Evolutionary conservation across 1,284 basidiomycete species (phyloP), one percentile per base, ranked within the genome.

Genomic region (Papiliotrema terrestris): DNA sequence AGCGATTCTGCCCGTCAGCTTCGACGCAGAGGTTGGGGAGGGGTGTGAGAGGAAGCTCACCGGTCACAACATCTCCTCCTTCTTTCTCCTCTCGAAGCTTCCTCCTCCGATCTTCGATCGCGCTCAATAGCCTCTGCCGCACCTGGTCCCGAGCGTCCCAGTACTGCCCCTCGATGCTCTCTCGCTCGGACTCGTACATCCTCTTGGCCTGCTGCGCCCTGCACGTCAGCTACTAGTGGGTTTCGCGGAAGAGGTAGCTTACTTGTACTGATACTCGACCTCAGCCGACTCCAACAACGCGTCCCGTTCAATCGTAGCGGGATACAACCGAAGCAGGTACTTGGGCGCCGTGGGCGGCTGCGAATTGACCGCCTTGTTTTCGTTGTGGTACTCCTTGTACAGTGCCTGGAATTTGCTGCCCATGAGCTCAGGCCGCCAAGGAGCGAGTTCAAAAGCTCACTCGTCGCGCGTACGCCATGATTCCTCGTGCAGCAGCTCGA

Each of bases 31-130:
- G 35, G 35, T 51, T 52, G 11, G 47, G 19, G 13, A 23, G 25
- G n/a, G 29, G 23, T 32, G n/a, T 6, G 8, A 22, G 8, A 19
- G 23, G 20, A 11, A 11, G 73, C 77, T 61, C 51, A 79, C 79
- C 79, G 8, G 78, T 66, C 8, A 78, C 73, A 11, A 78, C 67
- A 46, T 80, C 79, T 13, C 77, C 76, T n/a, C 77, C 76, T 49
- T 81, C 80, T 64, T 80, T 80, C 61, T 81, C 80, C 53, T 81
- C 80, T 39, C 76, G 69, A 37, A 80, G 62, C 52, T 78, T 78
- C 59, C 76, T 69, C 45, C 78, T 60, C 29, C 79, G 60, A 56
- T 81, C 80, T 59, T 81, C 80, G 32, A 80, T 69, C 2, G 75
- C 71, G n/a, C 75, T 78, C 11, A 80, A 56, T 38, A 81, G 56